phyloP scores from a whole-genome alignment of 2,329 filamentous ascomycete genomes.

The Rosellinia necatrix region DNA sequence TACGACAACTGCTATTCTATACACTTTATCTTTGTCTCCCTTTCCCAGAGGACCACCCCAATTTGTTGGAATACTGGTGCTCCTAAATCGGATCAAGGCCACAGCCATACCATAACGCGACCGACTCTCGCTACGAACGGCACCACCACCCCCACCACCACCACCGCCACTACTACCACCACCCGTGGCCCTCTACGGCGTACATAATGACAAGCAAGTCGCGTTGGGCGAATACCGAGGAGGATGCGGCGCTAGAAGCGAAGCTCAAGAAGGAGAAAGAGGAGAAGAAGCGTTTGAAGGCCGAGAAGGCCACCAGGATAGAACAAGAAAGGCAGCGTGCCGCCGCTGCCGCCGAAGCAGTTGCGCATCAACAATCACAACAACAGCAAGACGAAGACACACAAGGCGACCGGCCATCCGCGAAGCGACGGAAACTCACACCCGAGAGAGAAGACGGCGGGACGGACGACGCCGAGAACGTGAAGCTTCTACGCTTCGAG shows the following conservation, averaged over 20 bases:
- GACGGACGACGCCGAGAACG: constrained; percentile 32
- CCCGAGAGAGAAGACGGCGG: constrained; percentile 45
- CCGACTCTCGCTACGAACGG: no score
- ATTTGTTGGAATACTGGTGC: no score
- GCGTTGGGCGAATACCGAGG: constrained; percentile 85
- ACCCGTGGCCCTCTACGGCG: constrained; percentile 7
- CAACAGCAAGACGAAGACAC: constrained; percentile 35
- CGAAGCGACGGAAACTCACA: constrained; percentile 65
- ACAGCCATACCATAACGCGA: constrained; percentile 16
- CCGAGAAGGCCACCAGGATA: constrained; percentile 74
- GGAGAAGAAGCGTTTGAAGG: constrained; percentile 83
- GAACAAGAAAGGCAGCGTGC: constrained; percentile 54
- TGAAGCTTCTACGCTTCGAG: constrained; percentile 73
- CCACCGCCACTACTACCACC: neutral
- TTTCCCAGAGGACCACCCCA: no score
- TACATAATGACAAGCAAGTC: constrained; percentile 68
- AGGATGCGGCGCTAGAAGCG: constrained; percentile 75
- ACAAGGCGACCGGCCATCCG: constrained; percentile 50
- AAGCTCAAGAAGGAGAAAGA: constrained; percentile 82
- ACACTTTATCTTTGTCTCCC: no score
- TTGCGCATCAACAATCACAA: constrained; percentile 34
- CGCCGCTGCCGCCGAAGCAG: constrained; percentile 40
- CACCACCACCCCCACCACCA: neutral
- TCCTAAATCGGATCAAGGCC: neutral
- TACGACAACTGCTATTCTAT: no score